Evolutionary conservation across 1,284 basidiomycete genomes (phyloP).

Genomic region (Ganoderma sinense): DNA sequence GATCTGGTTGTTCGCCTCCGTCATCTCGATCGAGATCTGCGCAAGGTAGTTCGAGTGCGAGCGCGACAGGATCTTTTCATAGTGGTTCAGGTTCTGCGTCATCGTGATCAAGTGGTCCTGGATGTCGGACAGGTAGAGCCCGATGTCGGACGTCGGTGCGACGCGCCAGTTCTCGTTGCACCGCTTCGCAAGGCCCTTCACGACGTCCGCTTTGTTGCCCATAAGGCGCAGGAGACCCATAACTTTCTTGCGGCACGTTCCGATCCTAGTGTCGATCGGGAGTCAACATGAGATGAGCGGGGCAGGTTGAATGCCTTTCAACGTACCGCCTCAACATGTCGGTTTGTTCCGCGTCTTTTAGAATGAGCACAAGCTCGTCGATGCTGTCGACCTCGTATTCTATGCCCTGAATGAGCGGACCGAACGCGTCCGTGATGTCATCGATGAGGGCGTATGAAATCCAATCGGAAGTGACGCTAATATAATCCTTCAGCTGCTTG

Average conservation of each 20-base stretch:
- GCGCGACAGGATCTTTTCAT: slow-evolving; percentile 98
- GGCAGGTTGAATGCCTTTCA: not conserved
- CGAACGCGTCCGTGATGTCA: slow-evolving; percentile 99
- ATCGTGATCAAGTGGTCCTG: slow-evolving; percentile 99
- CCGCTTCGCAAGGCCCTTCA: slow-evolving; percentile 97
- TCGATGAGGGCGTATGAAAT: slow-evolving; percentile 99
- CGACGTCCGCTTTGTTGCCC: slow-evolving; percentile 99
- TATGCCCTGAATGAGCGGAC: slow-evolving; percentile 97
- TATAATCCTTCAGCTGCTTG: slow-evolving; percentile 99
- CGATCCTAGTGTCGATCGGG: slow-evolving; percentile 68
- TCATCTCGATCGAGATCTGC: slow-evolving; percentile 99
- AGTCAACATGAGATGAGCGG: not conserved
- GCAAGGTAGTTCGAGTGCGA: slow-evolving; percentile 99
- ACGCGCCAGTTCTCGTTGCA: slow-evolving; percentile 99
- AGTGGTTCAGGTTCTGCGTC: slow-evolving; percentile 99
- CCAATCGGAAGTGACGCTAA: slow-evolving; percentile 99
- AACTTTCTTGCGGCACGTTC: slow-evolving; percentile 98
- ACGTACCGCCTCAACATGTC: slow-evolving; percentile 75
- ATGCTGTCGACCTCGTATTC: slow-evolving; percentile 99
- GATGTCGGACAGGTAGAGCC: slow-evolving; percentile 94
- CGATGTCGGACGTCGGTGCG: slow-evolving; percentile 97
- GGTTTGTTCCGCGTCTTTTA: slow-evolving; percentile 87
- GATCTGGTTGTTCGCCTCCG: slow-evolving; percentile 99
- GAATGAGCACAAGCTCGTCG: slow-evolving; percentile 96
- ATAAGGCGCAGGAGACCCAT: slow-evolving; percentile 96